Base-by-base conservation (phyloP, 208 protist genomes). In the Wallacemonas sp. region DNA sequence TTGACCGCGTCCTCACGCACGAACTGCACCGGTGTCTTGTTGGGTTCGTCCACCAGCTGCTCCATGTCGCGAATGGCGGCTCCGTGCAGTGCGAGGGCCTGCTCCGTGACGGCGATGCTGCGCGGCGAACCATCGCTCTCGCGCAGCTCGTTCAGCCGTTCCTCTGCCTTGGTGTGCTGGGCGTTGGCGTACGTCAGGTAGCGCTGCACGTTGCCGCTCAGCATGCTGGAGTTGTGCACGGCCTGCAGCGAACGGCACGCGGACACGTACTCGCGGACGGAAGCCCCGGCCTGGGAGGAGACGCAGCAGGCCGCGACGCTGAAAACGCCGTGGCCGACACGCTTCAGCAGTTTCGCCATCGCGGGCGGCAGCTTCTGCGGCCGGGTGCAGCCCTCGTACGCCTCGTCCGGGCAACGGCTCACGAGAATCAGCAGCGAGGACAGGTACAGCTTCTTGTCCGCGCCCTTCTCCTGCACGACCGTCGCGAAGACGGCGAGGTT, bases 401-500 rank as follows among this genome's bases (percentile, higher is more conserved):
- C 34, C 29, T 67, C 52, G 27, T 41, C 65, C 21, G 57, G 41
- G 54, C 49, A 46, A 9, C 61, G 55, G 19, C 17, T 69, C 14
- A 71, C 34, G 21, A 65, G 52, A 14, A 72, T n/a, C 52, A 68
- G 49, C 17, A 80, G 49, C 34, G 74, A 80, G 21, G 66, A 73
- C 61, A 80, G 52, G 34, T 48, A 55, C 19, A 67, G 19, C 43
- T 5, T 14, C 26, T 48, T 34, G 54, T 64, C 38, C 12, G 41
- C 43, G 62, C 27, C 54, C 4, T 54, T 39, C 8, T 44, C 34
- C 36, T 74, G 68, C 0, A 69, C 68, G 14, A 74, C 41, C 26
- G 60, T 48, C 19, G 56, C 74, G 39, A 72, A 69, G 12, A 80
- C 3, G 11, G 58, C 70, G 2, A 80, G 27, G 12, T 44, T 64